Base-by-base conservation (phyloP, 495 filamentous ascomycete species). In the Elasticomyces elasticus region DNA sequence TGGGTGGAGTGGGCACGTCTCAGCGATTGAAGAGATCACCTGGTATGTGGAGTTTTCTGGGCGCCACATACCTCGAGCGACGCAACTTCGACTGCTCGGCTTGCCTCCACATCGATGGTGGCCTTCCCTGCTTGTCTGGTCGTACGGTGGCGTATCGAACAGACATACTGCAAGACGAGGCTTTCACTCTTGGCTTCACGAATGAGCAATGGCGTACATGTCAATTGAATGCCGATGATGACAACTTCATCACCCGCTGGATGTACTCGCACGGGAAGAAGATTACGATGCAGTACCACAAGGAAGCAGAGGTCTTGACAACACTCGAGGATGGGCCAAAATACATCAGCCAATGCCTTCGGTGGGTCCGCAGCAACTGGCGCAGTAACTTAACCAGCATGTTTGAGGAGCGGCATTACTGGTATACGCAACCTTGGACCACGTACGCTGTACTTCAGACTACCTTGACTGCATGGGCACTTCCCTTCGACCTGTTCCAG, bases 51-150 rank as follows among this genome's bases (percentile, higher is more conserved):
- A 82, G 83, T 59, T 94, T 83, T 69, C 75, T 94, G 15, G 87
- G 86, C 1, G 85, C 86, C 24, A 73, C 83, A 28, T 94, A 94
- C 64, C 81, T 94, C 44, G 84, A 89, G 63, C 75, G 88, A 35
- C 76, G 88, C 42, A 92, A 91, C 64, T 94, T 91, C 64, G 88
- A 94, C 67, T 90, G 87, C 66, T 87, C 85, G 41, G 86, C 88
- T 10, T 90, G 87, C 28, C 86, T 87, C 55, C 81, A 85, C 66
- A 76, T 92, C 42, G 88, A 94, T 66, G 88, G 88, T 42, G 87
- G 87, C 19, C 79, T 89, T 20, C 88, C 87, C 25, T 92, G 87
- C 69, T 82, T 94, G 72, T 94, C 88, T 27, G 88, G 88, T 41
- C 77, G 88, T 28, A 91, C 86, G 12, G 86, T 87, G 24, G 87